Percentiles rank a stretch among this genome's conserved stretches.
Conservation (phyloP, 1,139 yeast species). For the Debaryomyces sp. region DNA sequence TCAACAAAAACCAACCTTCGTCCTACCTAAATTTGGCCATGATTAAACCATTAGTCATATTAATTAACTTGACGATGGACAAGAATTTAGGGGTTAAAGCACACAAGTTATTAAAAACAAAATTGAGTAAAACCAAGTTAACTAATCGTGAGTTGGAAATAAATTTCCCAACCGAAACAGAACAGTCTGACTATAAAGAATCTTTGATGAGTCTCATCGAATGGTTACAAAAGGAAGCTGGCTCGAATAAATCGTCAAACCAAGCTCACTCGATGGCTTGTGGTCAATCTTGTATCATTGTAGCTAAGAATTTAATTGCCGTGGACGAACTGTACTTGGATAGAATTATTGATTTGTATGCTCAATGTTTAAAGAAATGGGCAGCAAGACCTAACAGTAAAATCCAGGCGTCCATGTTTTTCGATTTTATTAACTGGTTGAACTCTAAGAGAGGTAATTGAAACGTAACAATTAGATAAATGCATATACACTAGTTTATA, state of each 20-base stretch:
- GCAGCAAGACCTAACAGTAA: conserved; percentile 49
- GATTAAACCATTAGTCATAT: conserved; percentile 60
- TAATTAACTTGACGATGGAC: conserved; percentile 70
- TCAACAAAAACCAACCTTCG: conserved; percentile 48
- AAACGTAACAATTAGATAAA: background rate
- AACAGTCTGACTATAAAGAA: conserved; percentile 18
- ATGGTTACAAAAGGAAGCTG: conserved; percentile 42
- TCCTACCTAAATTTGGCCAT: conserved; percentile 46
- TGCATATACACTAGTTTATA: background rate
- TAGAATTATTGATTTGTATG: conserved; percentile 57
- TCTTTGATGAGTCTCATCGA: conserved; percentile 27
- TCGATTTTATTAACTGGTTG: conserved; percentile 83
- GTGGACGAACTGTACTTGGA: conserved; percentile 34
- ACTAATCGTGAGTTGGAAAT: conserved; percentile 21
- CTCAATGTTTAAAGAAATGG: conserved; percentile 63
- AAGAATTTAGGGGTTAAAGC: conserved; percentile 72
- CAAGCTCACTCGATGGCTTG: conserved; percentile 58
- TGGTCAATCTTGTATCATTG: conserved; percentile 61
- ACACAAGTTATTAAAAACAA: conserved; percentile 66
- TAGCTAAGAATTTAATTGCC: conserved; percentile 56
- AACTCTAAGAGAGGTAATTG: conserved; percentile 40
- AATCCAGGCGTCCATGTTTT: conserved; percentile 63
- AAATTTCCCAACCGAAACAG: conserved; percentile 21
- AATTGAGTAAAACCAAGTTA: conserved; percentile 58
- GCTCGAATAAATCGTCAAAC: conserved; percentile 46